Evolutionary conservation across 2,329 filamentous ascomycete species (phyloP).

Genomic region (Lachnellula occidentalis): DNA sequence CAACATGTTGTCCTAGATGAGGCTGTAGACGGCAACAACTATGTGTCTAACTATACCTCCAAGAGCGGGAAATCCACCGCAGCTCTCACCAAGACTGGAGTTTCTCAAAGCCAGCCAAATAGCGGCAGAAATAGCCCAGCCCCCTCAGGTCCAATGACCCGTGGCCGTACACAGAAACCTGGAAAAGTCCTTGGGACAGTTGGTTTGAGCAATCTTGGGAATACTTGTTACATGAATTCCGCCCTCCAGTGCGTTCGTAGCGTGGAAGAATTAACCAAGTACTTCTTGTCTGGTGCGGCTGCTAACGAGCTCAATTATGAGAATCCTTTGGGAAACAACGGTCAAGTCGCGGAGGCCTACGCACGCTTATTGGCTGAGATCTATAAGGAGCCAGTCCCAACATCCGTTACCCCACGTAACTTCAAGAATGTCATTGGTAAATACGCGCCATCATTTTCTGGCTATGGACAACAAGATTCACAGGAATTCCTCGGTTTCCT

Average conservation of each 20-base stretch:
- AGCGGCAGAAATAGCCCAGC: conserved; percentile 67
- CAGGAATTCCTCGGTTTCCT: conserved; percentile 96
- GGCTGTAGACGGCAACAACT: conserved; percentile 53
- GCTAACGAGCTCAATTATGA: conserved; percentile 75
- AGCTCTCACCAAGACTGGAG: conserved; percentile 15
- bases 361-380: conserved; percentile 70
- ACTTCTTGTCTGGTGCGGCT: conserved; percentile 74
- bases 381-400: conserved; percentile 61
- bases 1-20: conserved; percentile 83
- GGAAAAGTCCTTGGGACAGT: conserved; percentile 70
- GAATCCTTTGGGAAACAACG: conserved; percentile 82
- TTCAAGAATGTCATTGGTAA: conserved; percentile 81
- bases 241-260: conserved; percentile 91
- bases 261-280: conserved; percentile 87
- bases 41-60: conserved; percentile 46
- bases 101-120: conserved; percentile 36
- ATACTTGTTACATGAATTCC: conserved; percentile 99
- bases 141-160: conserved; percentile 55
- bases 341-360: conserved; percentile 82
- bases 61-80: conserved; percentile 18
- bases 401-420: conserved; percentile 69
- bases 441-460: conserved; percentile 80
- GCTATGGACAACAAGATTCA: conserved; percentile 94
- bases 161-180: conserved; percentile 64
- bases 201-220: conserved; percentile 84